Percentiles rank a stretch among this genome's conserved stretches.
These are phyloP conservation scores for Parmelia sp. DNA, from an alignment of 495 filamentous ascomycete genomes.

Conservation along the genomic window DNA sequence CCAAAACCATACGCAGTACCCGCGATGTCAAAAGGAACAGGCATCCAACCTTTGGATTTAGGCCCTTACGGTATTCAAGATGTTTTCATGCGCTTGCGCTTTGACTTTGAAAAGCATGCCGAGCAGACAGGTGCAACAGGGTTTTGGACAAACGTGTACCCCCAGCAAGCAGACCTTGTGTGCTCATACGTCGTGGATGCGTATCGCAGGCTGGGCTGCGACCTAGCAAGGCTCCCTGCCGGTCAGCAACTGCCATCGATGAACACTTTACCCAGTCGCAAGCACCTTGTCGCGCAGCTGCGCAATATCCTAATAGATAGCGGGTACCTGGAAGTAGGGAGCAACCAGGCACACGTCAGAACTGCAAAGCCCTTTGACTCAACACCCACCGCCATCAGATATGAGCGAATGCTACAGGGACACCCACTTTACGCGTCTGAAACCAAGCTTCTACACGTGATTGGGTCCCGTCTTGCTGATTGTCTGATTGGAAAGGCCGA, in stretches of 20 bases:
- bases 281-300: constrained; percentile 30
- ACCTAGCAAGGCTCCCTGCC: constrained; percentile 25
- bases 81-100: constrained; percentile 5
- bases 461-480: constrained; percentile 24
- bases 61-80: constrained; percentile 4
- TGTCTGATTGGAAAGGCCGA: constrained; percentile 22
- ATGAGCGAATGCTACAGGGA: constrained; percentile 1
- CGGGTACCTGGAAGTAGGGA: constrained; percentile 13
- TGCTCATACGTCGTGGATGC: constrained; percentile 38
- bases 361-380: constrained; percentile 11
- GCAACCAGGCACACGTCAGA: not conserved
- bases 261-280: constrained; percentile 26
- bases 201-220: constrained; percentile 34
- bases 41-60: not conserved
- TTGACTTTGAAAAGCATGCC: constrained; percentile 9
- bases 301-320: constrained; percentile 32
- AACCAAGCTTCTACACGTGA: constrained; percentile 22
- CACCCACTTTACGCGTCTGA: constrained; percentile 25
- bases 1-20: not conserved
- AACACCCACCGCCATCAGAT: constrained; percentile 2
- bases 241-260: constrained; percentile 29
- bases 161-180: constrained; percentile 33
- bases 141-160: constrained; percentile 35
- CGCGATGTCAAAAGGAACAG: constrained; percentile 1
- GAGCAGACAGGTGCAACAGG: constrained; percentile 9